phyloP scores from a whole-genome alignment of 345 rosid species.

The Kandelia obovata region DNA sequence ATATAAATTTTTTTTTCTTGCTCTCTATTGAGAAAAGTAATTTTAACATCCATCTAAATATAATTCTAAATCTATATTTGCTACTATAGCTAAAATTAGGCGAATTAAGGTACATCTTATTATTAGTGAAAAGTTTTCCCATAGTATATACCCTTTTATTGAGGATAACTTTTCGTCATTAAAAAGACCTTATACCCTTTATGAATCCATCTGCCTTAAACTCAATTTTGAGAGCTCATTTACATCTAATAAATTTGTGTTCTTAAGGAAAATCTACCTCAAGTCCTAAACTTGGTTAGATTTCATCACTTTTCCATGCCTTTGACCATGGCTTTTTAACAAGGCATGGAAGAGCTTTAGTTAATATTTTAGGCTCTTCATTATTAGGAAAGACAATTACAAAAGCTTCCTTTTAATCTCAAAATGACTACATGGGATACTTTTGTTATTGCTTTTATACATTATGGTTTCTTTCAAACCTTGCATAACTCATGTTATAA shows the following conservation, averaged over 20 bases:
- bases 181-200: background rate
- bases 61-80: background rate
- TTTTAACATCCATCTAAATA: background rate
- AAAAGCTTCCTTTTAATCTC: background rate
- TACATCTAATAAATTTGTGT: background rate
- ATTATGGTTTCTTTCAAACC: too few species aligned
- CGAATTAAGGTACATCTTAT: too few species aligned
- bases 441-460: background rate
- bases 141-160: too few species aligned
- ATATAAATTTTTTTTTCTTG: background rate
- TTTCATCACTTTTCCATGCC: background rate
- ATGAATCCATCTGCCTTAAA: background rate
- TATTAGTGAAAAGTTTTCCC: too few species aligned
- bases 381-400: background rate
- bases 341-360: background rate
- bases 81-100: background rate
- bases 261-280: background rate
- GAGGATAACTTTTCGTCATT: too few species aligned
- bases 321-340: background rate
- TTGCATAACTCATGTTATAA: background rate
- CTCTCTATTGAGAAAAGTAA: background rate
- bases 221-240: background rate
- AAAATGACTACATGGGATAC: background rate
- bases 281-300: background rate
- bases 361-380: background rate